Evolutionary conservation across 192 early-diverging fungal species (phyloP).

Genomic region (Radiomyces spectabilis): DNA sequence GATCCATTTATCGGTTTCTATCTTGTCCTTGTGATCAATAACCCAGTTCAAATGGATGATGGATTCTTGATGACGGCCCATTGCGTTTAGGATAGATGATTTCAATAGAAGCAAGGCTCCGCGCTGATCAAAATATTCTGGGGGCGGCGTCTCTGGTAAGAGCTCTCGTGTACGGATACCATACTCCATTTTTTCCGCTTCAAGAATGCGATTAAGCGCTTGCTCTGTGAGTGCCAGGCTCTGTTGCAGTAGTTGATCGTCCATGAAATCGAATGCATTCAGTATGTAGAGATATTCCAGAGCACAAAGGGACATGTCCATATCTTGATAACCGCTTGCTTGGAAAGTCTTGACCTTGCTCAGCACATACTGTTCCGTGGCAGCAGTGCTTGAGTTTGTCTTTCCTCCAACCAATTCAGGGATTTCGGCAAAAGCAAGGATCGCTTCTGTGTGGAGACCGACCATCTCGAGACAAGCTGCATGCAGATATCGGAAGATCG

Average conservation of each 20-base stretch:
- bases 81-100: slow-evolving; percentile 37
- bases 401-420: slow-evolving; percentile 33
- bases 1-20: slow-evolving; percentile 37
- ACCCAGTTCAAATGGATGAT: slow-evolving; percentile 43
- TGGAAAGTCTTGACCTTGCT: slow-evolving; percentile 39
- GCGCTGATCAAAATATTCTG: slow-evolving; percentile 35
- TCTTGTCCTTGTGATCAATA: slow-evolving; percentile 33
- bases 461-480: slow-evolving; percentile 40
- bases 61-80: slow-evolving; percentile 32
- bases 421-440: slow-evolving; percentile 53
- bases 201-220: slow-evolving; percentile 17
- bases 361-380: slow-evolving; percentile 42
- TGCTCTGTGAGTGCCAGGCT: slow-evolving; percentile 22
- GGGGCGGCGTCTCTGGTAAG: slow-evolving; percentile 19
- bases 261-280: slow-evolving; percentile 44
- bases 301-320: slow-evolving; percentile 33
- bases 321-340: slow-evolving; percentile 31
- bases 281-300: slow-evolving; percentile 43
- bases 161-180: slow-evolving; percentile 25
- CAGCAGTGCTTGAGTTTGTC: slow-evolving; percentile 37
- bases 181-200: slow-evolving; percentile 32
- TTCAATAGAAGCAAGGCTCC: slow-evolving; percentile 42
- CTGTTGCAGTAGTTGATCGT: slow-evolving; percentile 18
- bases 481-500: slow-evolving; percentile 41
- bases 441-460: slow-evolving; percentile 67